Conservation (phyloP, 768 basidiomycete genomes). For the Panus rudis region DNA sequence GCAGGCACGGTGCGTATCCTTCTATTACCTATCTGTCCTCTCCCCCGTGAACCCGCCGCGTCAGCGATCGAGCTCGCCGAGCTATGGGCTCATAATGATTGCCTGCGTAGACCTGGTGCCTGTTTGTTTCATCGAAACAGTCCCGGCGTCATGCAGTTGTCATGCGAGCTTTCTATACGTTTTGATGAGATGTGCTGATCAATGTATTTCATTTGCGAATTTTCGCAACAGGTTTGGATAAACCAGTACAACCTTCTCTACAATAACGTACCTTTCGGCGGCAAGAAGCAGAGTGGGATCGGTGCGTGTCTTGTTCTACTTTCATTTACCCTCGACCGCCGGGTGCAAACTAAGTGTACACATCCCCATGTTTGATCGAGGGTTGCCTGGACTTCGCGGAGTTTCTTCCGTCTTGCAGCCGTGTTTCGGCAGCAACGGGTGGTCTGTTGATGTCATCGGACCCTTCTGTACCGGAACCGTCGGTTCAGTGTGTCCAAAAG, state of each 20-base stretch:
- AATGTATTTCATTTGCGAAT: constrained; percentile 6
- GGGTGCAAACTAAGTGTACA: too few relatives aligned
- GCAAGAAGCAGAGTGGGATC: constrained; percentile 88
- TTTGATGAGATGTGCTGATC: background rate
- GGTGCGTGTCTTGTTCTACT: constrained; percentile 40
- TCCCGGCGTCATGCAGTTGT: too few relatives aligned
- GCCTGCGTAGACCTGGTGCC: background rate
- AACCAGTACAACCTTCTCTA: constrained; percentile 82
- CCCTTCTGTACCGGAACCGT: too few relatives aligned
- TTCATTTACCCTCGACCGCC: too few relatives aligned
- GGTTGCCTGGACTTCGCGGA: too few relatives aligned
- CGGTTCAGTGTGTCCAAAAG: too few relatives aligned
- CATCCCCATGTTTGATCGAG: too few relatives aligned
- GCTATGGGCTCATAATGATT: background rate
- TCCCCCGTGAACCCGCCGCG: background rate
- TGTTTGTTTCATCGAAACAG: background rate
- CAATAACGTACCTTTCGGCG: constrained; percentile 93
- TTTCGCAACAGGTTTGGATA: constrained; percentile 65
- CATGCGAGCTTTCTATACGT: too few relatives aligned
- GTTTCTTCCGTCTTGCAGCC: too few relatives aligned
- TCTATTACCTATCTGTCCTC: background rate
- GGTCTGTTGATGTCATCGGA: too few relatives aligned
- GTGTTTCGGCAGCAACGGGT: too few relatives aligned
- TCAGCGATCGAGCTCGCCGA: background rate
- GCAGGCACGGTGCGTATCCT: constrained; percentile 69